Percentiles rank a stretch among this genome's conserved stretches.
phyloP scores from a whole-genome alignment of 495 filamentous ascomycete species.

The Podospora appendiculata region DNA sequence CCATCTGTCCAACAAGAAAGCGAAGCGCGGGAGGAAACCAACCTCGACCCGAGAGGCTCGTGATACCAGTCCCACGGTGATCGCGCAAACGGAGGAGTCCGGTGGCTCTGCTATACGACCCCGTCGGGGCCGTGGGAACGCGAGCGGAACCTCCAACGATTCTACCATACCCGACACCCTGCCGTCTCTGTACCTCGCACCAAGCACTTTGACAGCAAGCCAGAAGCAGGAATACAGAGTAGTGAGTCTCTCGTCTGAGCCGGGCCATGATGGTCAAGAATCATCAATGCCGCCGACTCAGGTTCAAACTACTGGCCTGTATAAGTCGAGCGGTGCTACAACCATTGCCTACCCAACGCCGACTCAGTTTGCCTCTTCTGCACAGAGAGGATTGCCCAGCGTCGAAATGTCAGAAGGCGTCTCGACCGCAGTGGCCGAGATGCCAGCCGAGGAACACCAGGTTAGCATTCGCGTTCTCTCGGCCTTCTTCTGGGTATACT shows the following conservation, averaged over 20 bases:
- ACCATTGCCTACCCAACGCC: slow-evolving; percentile 21
- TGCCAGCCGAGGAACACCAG: neutral
- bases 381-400: neutral
- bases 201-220: slow-evolving; percentile 20
- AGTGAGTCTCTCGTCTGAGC: slow-evolving; percentile 12
- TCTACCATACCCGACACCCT: slow-evolving; percentile 11
- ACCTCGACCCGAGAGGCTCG: neutral
- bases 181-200: slow-evolving; percentile 12
- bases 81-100: too few relatives aligned
- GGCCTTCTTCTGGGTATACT: neutral
- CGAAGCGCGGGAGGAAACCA: neutral
- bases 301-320: neutral
- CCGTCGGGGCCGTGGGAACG: neutral
- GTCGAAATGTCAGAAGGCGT: too few relatives aligned
- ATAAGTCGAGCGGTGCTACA: slow-evolving; percentile 18
- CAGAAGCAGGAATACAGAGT: slow-evolving; percentile 19
- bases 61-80: too few relatives aligned
- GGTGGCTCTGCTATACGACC: neutral
- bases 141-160: neutral
- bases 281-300: neutral
- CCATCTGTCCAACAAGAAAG: neutral
- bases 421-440: too few relatives aligned
- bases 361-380: slow-evolving; percentile 9
- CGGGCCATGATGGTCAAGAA: slow-evolving; percentile 1
- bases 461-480: neutral